Base-by-base conservation (phyloP, 257 asterid genomes). In the Salvia rosmarinus region DNA sequence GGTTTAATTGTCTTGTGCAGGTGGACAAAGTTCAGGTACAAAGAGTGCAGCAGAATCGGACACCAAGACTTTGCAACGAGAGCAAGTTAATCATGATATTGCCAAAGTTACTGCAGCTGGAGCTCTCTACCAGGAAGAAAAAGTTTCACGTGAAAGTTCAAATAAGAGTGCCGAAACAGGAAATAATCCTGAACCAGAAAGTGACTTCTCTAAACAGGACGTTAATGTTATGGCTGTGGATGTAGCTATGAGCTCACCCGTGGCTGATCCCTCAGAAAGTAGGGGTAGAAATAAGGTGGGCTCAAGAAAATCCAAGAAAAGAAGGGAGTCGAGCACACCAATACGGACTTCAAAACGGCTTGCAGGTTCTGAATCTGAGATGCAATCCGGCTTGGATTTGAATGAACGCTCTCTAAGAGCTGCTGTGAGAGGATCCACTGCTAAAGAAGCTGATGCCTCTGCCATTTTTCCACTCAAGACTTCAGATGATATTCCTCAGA, bases 291-390 rank as follows among this genome's bases (percentile, higher is more conserved):
- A 67, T 35, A 60, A 12, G 39, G 16, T 1, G 21, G 35, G 57
- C 69, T 69, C 37, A 32, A 75, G 55, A 51, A 82, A 73, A 34
- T 58, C 82, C 62, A 70, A 71, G 75, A 82, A 79, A 79, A 74
- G 77, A 49, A 43, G 2, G 67, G 69, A 44, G 8, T 20, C 14
- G 5, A 70, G 66, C 68, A 30, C 63, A 56, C 74, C 84, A 25
- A 21, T 35, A 65, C 78, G 84, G 37, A 17, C 76, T 37, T 82
- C 84, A 1, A 71, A 73, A 67, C 70, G 81, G 76, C 78, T 82
- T 21, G 64, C 83, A 4, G 68, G 70, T 25, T 25, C 51, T 30
- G 63, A 74, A 59, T 58, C 73, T 2, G 80, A 74, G 74, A 25
- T 65, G 37, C 23, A 10, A 12, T 25, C 76, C n/a, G 46, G 20